Evolutionary conservation across 1,139 yeast species (phyloP).

Genomic region (Kodamaea plutei): DNA sequence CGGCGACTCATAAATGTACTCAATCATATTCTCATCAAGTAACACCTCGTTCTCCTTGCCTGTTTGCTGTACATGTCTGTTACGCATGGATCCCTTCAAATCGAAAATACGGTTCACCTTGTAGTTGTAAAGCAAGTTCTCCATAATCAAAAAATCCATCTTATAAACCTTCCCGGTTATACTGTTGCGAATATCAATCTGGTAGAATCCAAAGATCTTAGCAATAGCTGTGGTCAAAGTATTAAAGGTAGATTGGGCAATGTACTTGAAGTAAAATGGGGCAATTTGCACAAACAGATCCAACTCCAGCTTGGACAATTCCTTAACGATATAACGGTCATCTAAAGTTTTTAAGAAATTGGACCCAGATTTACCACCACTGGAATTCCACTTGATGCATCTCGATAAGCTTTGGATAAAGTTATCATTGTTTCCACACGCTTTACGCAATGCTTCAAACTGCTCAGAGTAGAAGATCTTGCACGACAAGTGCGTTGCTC

Average conservation of each 20-base stretch:
- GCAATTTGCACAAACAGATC: slow-evolving; percentile 95
- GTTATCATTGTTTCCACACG: slow-evolving; percentile 73
- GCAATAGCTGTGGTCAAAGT: slow-evolving; percentile 93
- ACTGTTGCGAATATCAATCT: slow-evolving; percentile 79
- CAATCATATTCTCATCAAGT: slow-evolving; percentile 97
- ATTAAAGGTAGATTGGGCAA: slow-evolving; percentile 92
- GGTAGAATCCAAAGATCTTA: slow-evolving; percentile 93
- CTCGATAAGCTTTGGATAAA: slow-evolving; percentile 87
- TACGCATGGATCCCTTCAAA: slow-evolving; percentile 96
- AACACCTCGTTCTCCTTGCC: slow-evolving; percentile 94
- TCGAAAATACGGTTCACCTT: slow-evolving; percentile 88
- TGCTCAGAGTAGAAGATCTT: slow-evolving; percentile 95
- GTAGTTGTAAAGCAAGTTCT: slow-evolving; percentile 82
- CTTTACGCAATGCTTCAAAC: slow-evolving; percentile 85
- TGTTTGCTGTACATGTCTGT: slow-evolving; percentile 93
- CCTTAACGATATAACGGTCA: slow-evolving; percentile 85
- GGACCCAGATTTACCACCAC: slow-evolving; percentile 96
- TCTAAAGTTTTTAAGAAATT: slow-evolving; percentile 90
- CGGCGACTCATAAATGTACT: slow-evolving; percentile 93
- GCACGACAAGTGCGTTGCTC: slow-evolving; percentile 78
- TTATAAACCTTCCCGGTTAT: slow-evolving; percentile 71
- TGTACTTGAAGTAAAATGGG: slow-evolving; percentile 93
- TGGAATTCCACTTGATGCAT: slow-evolving; percentile 92
- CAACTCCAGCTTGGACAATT: slow-evolving; percentile 79
- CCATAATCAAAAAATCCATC: slow-evolving; percentile 94